Evolutionary conservation across 306 rosid genomes (phyloP).

Genomic region (Rosa multiflora): DNA sequence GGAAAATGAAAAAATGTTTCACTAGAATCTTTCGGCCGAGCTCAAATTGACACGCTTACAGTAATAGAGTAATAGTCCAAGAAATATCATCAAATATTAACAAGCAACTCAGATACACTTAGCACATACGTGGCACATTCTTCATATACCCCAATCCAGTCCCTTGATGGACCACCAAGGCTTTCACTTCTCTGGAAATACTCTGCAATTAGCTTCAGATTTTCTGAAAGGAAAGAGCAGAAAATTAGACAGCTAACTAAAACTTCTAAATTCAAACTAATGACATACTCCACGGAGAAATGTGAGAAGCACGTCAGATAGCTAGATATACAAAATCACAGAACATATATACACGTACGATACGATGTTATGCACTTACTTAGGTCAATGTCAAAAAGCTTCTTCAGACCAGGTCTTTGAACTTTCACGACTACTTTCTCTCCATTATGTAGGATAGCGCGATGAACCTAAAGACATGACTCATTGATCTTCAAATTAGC

Average conservation of each 20-base stretch:
- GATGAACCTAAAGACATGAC: conserved; percentile 64
- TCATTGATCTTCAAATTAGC: conserved; percentile 22
- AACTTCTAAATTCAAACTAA: background rate
- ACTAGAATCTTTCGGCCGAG: background rate
- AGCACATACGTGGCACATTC: conserved; percentile 83
- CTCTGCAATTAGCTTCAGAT: conserved; percentile 90
- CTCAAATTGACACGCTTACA: background rate
- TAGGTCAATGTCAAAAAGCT: conserved; percentile 93
- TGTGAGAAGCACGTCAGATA: background rate
- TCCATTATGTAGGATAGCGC: conserved; percentile 87
- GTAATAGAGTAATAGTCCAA: background rate
- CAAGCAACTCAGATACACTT: conserved; percentile 11
- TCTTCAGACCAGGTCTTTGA: conserved; percentile 95
- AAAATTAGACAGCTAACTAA: conserved; percentile 13
- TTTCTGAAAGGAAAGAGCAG: conserved; percentile 49
- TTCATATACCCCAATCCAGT: conserved; percentile 91
- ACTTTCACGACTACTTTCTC: conserved; percentile 90
- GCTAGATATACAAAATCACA: background rate
- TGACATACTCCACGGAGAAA: background rate
- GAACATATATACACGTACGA: background rate
- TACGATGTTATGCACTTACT: conserved; percentile 46
- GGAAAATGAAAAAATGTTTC: background rate
- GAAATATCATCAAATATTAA: background rate
- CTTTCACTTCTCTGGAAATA: conserved; percentile 91
- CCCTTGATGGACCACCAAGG: conserved; percentile 84